Conservation (phyloP, 108 stramenopile genomes). For the Nannochloropsis oceanica region DNA sequence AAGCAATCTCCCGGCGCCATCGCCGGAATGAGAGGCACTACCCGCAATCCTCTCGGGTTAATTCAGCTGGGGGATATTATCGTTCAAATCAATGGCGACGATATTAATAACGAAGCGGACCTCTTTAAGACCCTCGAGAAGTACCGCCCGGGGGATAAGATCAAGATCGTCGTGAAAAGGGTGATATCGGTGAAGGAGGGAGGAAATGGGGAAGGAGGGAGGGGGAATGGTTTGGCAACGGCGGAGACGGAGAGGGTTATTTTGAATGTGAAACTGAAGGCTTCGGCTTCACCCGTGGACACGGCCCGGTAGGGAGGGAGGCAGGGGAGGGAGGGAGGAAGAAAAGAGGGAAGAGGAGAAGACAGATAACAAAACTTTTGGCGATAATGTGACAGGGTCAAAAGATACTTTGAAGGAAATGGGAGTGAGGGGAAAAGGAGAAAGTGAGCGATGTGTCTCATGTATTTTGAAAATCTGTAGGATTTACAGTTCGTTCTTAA, state of each 20-base stretch:
- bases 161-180: conserved; percentile 57
- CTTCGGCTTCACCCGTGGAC: conserved; percentile 2
- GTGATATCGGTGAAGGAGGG: background rate
- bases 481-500: too few species aligned
- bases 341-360: background rate
- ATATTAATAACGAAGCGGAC: conserved; percentile 66
- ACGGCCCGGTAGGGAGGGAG: background rate
- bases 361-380: background rate
- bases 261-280: background rate
- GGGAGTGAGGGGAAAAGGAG: too few species aligned
- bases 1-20: background rate
- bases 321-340: background rate
- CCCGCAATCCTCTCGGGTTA: conserved; percentile 19
- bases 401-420: too few species aligned
- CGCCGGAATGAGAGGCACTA: conserved; percentile 15
- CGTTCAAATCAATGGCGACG: conserved; percentile 49
- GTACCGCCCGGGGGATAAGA: conserved; percentile 59
- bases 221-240: background rate
- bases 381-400: too few species aligned
- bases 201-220: background rate
- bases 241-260: background rate
- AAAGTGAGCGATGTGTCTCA: too few species aligned
- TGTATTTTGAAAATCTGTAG: too few species aligned
- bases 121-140: conserved; percentile 69
- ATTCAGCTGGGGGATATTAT: conserved; percentile 84